Evolutionary conservation across 2,329 filamentous ascomycete species (phyloP).

Genomic region (Sporothrix brasiliensis): DNA sequence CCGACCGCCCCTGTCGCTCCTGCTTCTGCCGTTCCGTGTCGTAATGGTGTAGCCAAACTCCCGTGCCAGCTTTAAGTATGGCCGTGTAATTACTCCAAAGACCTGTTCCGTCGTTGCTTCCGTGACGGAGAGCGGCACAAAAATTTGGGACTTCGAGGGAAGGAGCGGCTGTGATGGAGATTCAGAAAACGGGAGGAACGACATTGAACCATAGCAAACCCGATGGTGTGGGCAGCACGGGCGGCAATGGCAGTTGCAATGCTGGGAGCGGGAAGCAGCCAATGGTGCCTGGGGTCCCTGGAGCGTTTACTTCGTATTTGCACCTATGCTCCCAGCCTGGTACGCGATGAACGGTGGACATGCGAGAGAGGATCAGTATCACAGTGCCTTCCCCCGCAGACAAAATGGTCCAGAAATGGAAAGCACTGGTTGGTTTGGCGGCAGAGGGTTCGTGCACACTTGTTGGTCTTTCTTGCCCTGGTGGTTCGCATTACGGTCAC

Average conservation of each 20-base stretch:
- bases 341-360: too few relatives aligned
- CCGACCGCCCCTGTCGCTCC: conserved; percentile 5
- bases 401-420: neutral
- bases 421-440: neutral
- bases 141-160: neutral
- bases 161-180: neutral
- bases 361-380: too few relatives aligned
- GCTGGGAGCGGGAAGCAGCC: conserved; percentile 14
- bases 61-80: neutral
- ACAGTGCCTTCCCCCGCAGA: too few relatives aligned
- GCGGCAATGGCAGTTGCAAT: conserved; percentile 15
- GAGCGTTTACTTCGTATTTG: neutral
- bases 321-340: too few relatives aligned
- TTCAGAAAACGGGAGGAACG: neutral
- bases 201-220: conserved; percentile 4
- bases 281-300: neutral
- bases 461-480: conserved; percentile 6
- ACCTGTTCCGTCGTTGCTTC: conserved; percentile 4
- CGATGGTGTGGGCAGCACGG: conserved; percentile 17
- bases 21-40: neutral
- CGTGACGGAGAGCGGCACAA: neutral
- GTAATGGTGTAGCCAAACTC: neutral
- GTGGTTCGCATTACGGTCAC: conserved; percentile 18
- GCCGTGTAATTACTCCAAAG: neutral
- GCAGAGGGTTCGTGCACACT: conserved; percentile 21